Percentiles rank a stretch among this genome's conserved stretches.
phyloP scores from a whole-genome alignment of 805 yeast species.

The Schwanniomyces sp. region DNA sequence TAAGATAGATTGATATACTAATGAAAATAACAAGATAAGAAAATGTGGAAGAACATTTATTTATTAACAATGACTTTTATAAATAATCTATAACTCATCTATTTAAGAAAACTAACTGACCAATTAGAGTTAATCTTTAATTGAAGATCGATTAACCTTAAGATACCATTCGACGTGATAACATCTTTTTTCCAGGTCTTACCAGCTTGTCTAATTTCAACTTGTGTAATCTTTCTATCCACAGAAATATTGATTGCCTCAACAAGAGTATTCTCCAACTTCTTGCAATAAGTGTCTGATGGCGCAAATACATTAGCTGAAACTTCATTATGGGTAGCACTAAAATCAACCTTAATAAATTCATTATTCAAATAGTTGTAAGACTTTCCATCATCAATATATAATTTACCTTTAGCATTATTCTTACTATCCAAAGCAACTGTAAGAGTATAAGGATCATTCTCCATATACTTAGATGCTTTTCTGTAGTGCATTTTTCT shows the following conservation, averaged over 20 bases:
- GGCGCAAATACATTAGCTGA: slow-evolving; percentile 5
- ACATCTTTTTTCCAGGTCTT: slow-evolving; percentile 31
- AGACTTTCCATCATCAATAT: slow-evolving; percentile 87
- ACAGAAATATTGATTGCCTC: slow-evolving; percentile 58
- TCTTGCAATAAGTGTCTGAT: slow-evolving; percentile 8
- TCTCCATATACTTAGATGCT: slow-evolving; percentile 68
- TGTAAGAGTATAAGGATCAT: slow-evolving; percentile 79
- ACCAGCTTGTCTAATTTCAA: slow-evolving; percentile 36
- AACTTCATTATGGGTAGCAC: slow-evolving; percentile 32
- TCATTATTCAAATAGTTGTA: slow-evolving; percentile 56
- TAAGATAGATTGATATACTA: too few relatives aligned
- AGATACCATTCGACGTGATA: slow-evolving; percentile 10
- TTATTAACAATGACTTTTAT: too few relatives aligned
- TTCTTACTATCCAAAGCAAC: slow-evolving; percentile 55
- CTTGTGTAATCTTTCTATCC: slow-evolving; percentile 13
- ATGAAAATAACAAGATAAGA: too few relatives aligned
- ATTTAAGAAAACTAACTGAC: slow-evolving; percentile 30
- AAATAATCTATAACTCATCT: slow-evolving; percentile 22
- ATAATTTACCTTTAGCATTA: slow-evolving; percentile 59
- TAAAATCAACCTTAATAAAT: slow-evolving; percentile 44
- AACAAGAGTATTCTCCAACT: slow-evolving; percentile 39
- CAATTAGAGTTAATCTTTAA: slow-evolving; percentile 49
- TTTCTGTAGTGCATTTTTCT: slow-evolving; percentile 76
- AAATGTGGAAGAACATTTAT: too few relatives aligned
- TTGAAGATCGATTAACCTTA: slow-evolving; percentile 49